Conservation (phyloP, 768 basidiomycete genomes). For the Boletus rubescentipes region DNA sequence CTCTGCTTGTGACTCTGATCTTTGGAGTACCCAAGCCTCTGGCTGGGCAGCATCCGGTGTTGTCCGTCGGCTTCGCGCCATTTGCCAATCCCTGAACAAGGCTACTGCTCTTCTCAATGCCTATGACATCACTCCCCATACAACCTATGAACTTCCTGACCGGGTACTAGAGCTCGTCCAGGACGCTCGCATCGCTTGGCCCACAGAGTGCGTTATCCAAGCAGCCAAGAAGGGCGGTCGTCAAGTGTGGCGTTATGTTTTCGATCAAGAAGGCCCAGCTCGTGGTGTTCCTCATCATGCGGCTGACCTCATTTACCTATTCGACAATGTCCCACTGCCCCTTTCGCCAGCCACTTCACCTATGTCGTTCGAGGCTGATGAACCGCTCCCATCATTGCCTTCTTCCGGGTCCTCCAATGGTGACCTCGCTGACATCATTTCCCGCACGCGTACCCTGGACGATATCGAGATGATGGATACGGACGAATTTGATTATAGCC, state of each 20-base stretch:
- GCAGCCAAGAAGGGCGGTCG: slow-evolving; percentile 50
- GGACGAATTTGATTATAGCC: slow-evolving; percentile 18
- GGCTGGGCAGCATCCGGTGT: slow-evolving; percentile 62
- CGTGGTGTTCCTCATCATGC: slow-evolving; percentile 67
- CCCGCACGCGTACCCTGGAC: slow-evolving; percentile 21
- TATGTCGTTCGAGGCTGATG: slow-evolving; percentile 35
- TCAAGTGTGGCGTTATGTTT: slow-evolving; percentile 78
- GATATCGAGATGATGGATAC: slow-evolving; percentile 29
- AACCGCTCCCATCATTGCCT: slow-evolving; percentile 28
- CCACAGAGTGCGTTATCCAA: slow-evolving; percentile 61
- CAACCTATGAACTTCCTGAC: slow-evolving; percentile 65
- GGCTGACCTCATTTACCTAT: slow-evolving; percentile 74
- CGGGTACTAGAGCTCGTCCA: slow-evolving; percentile 72
- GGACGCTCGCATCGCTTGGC: slow-evolving; percentile 76
- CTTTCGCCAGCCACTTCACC: slow-evolving; percentile 34
- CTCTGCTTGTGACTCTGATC: slow-evolving; percentile 59
- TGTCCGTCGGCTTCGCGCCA: slow-evolving; percentile 67
- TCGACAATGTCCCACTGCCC: slow-evolving; percentile 69
- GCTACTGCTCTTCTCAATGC: slow-evolving; percentile 61
- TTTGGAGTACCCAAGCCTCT: slow-evolving; percentile 60
- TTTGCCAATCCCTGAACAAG: slow-evolving; percentile 67
- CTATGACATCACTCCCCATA: slow-evolving; percentile 67
- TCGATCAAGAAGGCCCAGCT: slow-evolving; percentile 76
- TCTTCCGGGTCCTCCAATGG: slow-evolving; percentile 29
- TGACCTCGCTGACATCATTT: slow-evolving; percentile 17